Evolutionary conservation across 2,329 filamentous ascomycete genomes (phyloP).

Genomic region (Juglanconis oblonga): DNA sequence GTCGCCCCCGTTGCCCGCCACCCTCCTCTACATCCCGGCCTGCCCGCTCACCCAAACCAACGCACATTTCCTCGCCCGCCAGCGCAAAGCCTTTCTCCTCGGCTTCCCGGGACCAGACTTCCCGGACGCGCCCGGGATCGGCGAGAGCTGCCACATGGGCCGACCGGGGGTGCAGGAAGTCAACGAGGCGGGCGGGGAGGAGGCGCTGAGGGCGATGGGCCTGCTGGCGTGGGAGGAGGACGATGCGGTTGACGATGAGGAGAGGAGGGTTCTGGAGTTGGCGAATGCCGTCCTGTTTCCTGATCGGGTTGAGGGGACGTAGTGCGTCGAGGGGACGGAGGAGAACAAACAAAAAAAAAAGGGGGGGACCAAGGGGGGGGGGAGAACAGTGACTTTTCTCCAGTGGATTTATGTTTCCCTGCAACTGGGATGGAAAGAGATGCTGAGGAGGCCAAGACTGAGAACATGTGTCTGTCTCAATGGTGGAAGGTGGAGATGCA

Average conservation of each 20-base stretch:
- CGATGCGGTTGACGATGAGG: slow-evolving; percentile 29
- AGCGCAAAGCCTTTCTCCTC: slow-evolving; percentile 39
- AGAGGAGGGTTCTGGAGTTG: slow-evolving; percentile 33
- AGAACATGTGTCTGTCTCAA: no score
- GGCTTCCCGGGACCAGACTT: slow-evolving; percentile 42
- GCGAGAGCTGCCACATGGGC: slow-evolving; percentile 33
- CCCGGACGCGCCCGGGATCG: slow-evolving; percentile 21
- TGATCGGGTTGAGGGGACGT: slow-evolving; percentile 30
- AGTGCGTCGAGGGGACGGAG: not conserved
- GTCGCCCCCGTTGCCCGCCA: not conserved
- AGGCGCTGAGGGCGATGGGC: slow-evolving; percentile 39
- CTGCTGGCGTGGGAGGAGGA: slow-evolving; percentile 39
- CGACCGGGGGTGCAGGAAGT: slow-evolving; percentile 36
- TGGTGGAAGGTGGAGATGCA: no score
- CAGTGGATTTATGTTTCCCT: no score
- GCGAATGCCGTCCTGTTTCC: slow-evolving; percentile 41
- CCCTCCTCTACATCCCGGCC: slow-evolving; percentile 38
- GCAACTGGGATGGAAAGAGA: no score
- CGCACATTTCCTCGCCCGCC: slow-evolving; percentile 39
- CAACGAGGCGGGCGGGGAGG: slow-evolving; percentile 36
- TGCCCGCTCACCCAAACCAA: slow-evolving; percentile 41
- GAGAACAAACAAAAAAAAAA: not conserved
- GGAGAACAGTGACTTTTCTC: no score
- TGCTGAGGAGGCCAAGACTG: no score
- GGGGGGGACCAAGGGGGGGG: no score